Conservation (phyloP, 495 filamentous ascomycete genomes). For the Aspergillus mulundensis region DNA sequence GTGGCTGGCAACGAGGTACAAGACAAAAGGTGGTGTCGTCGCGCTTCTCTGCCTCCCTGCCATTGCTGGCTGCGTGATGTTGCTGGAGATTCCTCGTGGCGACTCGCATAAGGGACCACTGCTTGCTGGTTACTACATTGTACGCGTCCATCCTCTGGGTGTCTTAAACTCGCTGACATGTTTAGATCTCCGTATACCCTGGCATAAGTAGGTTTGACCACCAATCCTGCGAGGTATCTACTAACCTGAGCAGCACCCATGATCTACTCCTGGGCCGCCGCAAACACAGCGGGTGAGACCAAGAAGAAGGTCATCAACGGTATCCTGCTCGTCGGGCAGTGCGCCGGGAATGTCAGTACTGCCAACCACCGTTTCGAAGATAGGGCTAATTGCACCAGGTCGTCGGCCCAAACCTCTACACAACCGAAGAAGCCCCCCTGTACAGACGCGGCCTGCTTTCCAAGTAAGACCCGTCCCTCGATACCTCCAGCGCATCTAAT, state of each 20-base stretch:
- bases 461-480: slow-evolving; percentile 27
- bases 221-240: slow-evolving; percentile 17
- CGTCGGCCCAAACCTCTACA: slow-evolving; percentile 57
- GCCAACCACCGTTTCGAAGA: too few relatives aligned
- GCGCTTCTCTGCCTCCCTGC: slow-evolving; percentile 53
- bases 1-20: slow-evolving; percentile 48
- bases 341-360: slow-evolving; percentile 51
- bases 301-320: slow-evolving; percentile 59
- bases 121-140: slow-evolving; percentile 56
- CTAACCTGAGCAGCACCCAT: slow-evolving; percentile 47
- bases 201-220: slow-evolving; percentile 44
- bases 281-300: slow-evolving; percentile 61
- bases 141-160: slow-evolving; percentile 14
- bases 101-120: slow-evolving; percentile 43
- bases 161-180: not conserved
- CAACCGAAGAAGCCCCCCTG: slow-evolving; percentile 49
- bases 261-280: slow-evolving; percentile 60
- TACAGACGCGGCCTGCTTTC: slow-evolving; percentile 53
- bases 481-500: not conserved
- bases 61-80: slow-evolving; percentile 52
- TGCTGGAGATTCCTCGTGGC: slow-evolving; percentile 47
- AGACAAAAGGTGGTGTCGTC: slow-evolving; percentile 55
- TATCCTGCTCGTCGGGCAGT: slow-evolving; percentile 55
- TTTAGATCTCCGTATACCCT: slow-evolving; percentile 51
- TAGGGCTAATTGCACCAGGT: slow-evolving; percentile 25